Conservation (phyloP, 352 stramenopile species). For the Phytopythium helicoides region DNA sequence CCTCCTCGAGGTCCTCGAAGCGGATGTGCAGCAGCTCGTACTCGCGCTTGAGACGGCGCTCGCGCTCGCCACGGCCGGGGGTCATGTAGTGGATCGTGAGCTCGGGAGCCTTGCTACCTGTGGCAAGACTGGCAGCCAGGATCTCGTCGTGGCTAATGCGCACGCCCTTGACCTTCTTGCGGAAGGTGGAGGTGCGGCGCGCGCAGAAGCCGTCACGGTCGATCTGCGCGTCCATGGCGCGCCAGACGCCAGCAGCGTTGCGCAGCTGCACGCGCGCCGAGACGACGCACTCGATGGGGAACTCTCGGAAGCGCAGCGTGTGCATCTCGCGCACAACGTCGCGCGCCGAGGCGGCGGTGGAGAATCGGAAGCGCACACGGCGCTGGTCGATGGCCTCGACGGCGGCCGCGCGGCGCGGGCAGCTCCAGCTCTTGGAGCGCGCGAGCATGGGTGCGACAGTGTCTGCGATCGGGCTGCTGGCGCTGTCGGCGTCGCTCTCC, state of each 20-base stretch:
- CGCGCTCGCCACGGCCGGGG: slow-evolving; percentile 42
- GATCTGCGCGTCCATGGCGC: slow-evolving; percentile 43
- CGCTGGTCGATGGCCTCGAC: slow-evolving; percentile 57
- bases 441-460: too few species aligned
- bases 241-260: slow-evolving; percentile 42
- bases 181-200: slow-evolving; percentile 53
- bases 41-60: slow-evolving; percentile 52
- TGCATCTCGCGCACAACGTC: slow-evolving; percentile 75
- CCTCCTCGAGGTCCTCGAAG: slow-evolving; percentile 25
- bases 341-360: slow-evolving; percentile 47
- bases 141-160: slow-evolving; percentile 56
- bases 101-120: slow-evolving; percentile 19
- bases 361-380: slow-evolving; percentile 60
- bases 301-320: slow-evolving; percentile 50
- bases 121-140: slow-evolving; percentile 31
- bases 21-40: slow-evolving; percentile 44
- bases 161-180: slow-evolving; percentile 55
- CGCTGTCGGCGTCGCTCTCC: slow-evolving; percentile 18
- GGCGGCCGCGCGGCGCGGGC: slow-evolving; percentile 45
- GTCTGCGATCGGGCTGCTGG: too few species aligned
- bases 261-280: slow-evolving; percentile 32
- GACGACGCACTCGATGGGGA: slow-evolving; percentile 41
- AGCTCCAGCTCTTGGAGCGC: slow-evolving; percentile 55
- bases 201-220: slow-evolving; percentile 56
- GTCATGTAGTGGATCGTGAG: slow-evolving; percentile 70